A percentile compares a stretch with the other conserved stretches of the same genome.
phyloP scores from a whole-genome alignment of 2,329 filamentous ascomycete species.

The Rhytidhysteron rufulum region DNA sequence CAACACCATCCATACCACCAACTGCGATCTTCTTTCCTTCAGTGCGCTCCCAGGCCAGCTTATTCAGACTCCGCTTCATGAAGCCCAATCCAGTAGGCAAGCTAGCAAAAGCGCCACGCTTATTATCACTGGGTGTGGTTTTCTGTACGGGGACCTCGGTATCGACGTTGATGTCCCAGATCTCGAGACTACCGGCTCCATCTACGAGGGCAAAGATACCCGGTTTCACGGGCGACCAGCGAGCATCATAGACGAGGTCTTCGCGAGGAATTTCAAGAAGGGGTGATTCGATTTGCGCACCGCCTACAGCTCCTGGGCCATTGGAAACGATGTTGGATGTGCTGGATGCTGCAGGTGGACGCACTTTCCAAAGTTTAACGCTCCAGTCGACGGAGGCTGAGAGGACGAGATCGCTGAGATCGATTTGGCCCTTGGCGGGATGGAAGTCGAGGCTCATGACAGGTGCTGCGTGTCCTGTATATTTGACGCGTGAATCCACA shows the following conservation, averaged over 20 bases:
- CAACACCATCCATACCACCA: constrained; percentile 84
- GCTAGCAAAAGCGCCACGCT: constrained; percentile 27
- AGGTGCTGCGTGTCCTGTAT: constrained; percentile 85
- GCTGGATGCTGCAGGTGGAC: constrained; percentile 68
- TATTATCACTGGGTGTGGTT: constrained; percentile 63
- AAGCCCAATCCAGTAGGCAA: constrained; percentile 50
- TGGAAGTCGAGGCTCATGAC: constrained; percentile 98
- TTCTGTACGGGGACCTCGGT: constrained; percentile 87
- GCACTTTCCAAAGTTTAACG: constrained; percentile 93
- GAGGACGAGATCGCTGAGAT: constrained; percentile 89
- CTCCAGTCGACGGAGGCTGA: constrained; percentile 95
- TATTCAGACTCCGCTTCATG: constrained; percentile 84
- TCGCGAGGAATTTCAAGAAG: constrained; percentile 89
- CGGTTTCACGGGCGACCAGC: constrained; percentile 91
- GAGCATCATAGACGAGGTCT: constrained; percentile 93
- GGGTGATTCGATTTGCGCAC: constrained; percentile 58
- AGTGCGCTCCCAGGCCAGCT: constrained; percentile 86
- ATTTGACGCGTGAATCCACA: constrained; percentile 82
- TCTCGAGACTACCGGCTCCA: constrained; percentile 83
- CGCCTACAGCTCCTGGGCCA: constrained; percentile 27
- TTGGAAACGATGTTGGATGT: constrained; percentile 39
- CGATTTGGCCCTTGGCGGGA: constrained; percentile 84
- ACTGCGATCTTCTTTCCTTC: constrained; percentile 85
- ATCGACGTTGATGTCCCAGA: constrained; percentile 93
- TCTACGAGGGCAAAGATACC: constrained; percentile 94